Conservation (phyloP, 768 basidiomycete species). For the Suillus variegatus region DNA sequence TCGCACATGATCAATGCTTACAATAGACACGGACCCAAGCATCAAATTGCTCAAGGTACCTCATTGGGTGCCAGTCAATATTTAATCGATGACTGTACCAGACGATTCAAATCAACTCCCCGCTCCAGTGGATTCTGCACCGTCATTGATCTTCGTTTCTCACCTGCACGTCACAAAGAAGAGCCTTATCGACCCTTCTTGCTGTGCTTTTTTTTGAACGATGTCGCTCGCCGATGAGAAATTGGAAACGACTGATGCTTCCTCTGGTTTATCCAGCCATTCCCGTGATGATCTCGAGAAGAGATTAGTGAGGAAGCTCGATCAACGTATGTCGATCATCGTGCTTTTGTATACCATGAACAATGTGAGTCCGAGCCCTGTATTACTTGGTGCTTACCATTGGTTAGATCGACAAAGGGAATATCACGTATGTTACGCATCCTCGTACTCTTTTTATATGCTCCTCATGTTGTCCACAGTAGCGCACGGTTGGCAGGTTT, state of each 20-base stretch:
- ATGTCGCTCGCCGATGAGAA: neutral
- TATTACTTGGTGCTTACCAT: neutral
- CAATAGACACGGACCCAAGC: neutral
- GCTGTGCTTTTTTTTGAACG: neutral
- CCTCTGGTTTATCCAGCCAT: neutral
- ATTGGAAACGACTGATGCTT: neutral
- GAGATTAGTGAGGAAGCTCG: slow-evolving; percentile 11
- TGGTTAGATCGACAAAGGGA: slow-evolving; percentile 60
- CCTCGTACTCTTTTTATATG: neutral
- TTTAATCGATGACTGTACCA: neutral
- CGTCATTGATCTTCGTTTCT: neutral
- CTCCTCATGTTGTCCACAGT: slow-evolving; percentile 29
- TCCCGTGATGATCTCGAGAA: neutral
- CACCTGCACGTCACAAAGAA: neutral
- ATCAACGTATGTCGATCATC: slow-evolving; percentile 16
- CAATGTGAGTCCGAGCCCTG: slow-evolving; percentile 14
- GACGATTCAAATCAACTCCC: neutral
- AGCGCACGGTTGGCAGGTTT: slow-evolving; percentile 70
- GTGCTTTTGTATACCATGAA: slow-evolving; percentile 26
- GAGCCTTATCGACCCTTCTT: neutral
- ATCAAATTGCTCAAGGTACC: neutral
- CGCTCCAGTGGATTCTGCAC: neutral
- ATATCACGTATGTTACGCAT: slow-evolving; percentile 46
- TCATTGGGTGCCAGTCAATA: neutral
- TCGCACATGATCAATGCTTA: neutral